Base-by-base conservation (phyloP, 768 basidiomycete genomes). In the Phaffia australis region DNA sequence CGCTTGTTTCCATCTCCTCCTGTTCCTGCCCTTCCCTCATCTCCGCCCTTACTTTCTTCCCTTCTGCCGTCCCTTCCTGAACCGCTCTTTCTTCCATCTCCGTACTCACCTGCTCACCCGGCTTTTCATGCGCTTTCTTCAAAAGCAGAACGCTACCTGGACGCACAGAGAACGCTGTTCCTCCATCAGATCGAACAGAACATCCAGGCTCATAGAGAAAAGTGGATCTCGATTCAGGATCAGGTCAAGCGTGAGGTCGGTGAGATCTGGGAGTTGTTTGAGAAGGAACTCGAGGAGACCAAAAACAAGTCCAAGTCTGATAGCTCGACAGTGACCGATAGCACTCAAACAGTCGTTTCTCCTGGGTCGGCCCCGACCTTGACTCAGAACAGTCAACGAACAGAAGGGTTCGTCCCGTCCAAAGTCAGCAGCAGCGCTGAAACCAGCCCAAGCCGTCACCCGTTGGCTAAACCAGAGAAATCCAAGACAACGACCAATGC, bases 21-120 rank as follows among this genome's bases (percentile, higher is more conserved):
- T 3, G 25, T 66, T 48, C 48, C 69, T 3, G 25, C 70, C 21
- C 21, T 71, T 69, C 27, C 56, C 7, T 35, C 68, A 70, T 23
- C 16, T 27, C 23, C 30, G 48, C 47, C 61, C 65, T 21, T 29
- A 27, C 19, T 55, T 0, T 19, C 58, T 27, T 48, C 56, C 5
- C 59, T 73, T 8, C 69, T 75, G 3, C 71, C 75, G 0, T 71
- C 70, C 0, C 55, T 73, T 11, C 70, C 70, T 14, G 76, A 76
- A 46, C 76, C 76, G 29, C 75, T 76, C 73, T 76, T 76, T 70
- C 72, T 76, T 18, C 76, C 76, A n/a, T 74, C 74, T 14, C 76
- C 76, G 7, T 76, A 75, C 63, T 73, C 74, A 16, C 76, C 76
- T 1, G 68, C 71, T 19, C 72, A 75, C 56, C 72, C 74, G 0